A percentile compares a stretch with the other conserved stretches of the same genome.
Evolutionary conservation across 345 rosid species (phyloP).

Genomic region (Hypericum perforatum): DNA sequence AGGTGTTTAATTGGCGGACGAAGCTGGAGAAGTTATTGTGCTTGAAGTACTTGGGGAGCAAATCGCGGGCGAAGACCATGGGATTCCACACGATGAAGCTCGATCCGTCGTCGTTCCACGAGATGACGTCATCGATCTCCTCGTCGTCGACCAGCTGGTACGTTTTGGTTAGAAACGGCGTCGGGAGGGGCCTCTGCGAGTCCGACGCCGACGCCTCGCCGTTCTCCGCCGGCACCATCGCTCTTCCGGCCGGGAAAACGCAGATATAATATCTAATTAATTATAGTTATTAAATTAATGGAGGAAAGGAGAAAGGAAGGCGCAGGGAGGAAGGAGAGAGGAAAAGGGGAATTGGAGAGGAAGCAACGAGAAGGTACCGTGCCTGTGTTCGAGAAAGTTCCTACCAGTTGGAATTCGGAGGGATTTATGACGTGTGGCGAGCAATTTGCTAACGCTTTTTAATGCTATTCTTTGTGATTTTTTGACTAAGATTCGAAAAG

Average conservation of each 20-base stretch:
- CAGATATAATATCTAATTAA: not conserved
- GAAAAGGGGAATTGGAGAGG: not conserved
- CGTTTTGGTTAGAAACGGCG: slow-evolving; percentile 78
- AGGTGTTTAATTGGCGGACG: slow-evolving; percentile 91
- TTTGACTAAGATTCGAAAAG: too few relatives aligned
- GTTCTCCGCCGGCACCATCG: slow-evolving; percentile 21
- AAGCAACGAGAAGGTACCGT: slow-evolving; percentile 31
- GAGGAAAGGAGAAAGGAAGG: not conserved
- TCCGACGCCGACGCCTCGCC: slow-evolving; percentile 26
- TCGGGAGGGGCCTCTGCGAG: slow-evolving; percentile 58
- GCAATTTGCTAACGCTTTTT: not conserved
- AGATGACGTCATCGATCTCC: slow-evolving; percentile 58
- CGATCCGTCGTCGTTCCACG: slow-evolving; percentile 89
- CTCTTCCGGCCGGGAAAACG: not conserved
- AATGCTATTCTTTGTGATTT: not conserved
- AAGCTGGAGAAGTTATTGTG: slow-evolving; percentile 92
- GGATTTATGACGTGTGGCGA: not conserved
- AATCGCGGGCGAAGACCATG: slow-evolving; percentile 66
- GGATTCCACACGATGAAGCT: slow-evolving; percentile 85
- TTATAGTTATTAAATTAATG: too few relatives aligned
- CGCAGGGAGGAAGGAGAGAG: not conserved
- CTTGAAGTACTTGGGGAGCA: slow-evolving; percentile 79
- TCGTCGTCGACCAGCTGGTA: slow-evolving; percentile 70
- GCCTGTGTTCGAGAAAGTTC: slow-evolving; percentile 53
- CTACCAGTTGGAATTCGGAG: not conserved